A percentile compares a stretch with the other conserved stretches of the same genome.
These are phyloP conservation scores for Penicillium sp. DNA, from an alignment of 2,329 filamentous ascomycete genomes.

Conservation along the genomic window DNA sequence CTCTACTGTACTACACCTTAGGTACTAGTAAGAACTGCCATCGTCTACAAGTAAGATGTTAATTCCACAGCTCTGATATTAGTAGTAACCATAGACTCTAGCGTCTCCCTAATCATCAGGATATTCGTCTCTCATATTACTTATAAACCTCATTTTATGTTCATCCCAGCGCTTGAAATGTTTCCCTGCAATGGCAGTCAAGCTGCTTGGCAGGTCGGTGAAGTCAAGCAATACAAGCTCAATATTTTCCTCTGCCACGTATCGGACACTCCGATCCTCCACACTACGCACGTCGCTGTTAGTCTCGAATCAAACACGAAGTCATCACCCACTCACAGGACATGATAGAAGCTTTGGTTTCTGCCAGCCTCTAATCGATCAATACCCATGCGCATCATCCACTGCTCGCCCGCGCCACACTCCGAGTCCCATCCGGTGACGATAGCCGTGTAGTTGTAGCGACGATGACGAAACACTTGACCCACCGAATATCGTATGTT, in stretches of 20 bases:
- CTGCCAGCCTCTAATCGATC: slow-evolving; percentile 61
- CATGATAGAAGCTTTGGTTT: slow-evolving; percentile 78
- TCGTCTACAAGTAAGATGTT: too few species aligned
- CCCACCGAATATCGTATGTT: slow-evolving; percentile 71
- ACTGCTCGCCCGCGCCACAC: slow-evolving; percentile 61
- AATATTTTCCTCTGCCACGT: slow-evolving; percentile 82
- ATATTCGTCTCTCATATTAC: slow-evolving; percentile 80
- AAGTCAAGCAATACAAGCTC: slow-evolving; percentile 58
- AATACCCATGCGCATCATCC: slow-evolving; percentile 66
- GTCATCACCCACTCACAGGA: slow-evolving; percentile 65
- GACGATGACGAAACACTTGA: slow-evolving; percentile 78
- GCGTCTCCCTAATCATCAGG: slow-evolving; percentile 68
- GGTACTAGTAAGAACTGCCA: too few species aligned
- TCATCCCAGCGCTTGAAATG: slow-evolving; percentile 87
- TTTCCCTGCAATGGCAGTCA: slow-evolving; percentile 74
- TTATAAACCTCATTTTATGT: slow-evolving; percentile 69
- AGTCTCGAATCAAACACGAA: slow-evolving; percentile 9
- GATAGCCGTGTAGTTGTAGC: slow-evolving; percentile 77
- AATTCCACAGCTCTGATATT: too few species aligned
- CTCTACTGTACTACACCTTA: too few species aligned
- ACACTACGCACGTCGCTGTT: slow-evolving; percentile 49
- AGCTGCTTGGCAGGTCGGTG: slow-evolving; percentile 48
- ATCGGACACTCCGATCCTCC: slow-evolving; percentile 68
- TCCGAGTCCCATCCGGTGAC: slow-evolving; percentile 83
- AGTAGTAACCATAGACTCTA: too few species aligned